phyloP scores from a whole-genome alignment of 106 monocot genomes.

The Posidonia australis region DNA sequence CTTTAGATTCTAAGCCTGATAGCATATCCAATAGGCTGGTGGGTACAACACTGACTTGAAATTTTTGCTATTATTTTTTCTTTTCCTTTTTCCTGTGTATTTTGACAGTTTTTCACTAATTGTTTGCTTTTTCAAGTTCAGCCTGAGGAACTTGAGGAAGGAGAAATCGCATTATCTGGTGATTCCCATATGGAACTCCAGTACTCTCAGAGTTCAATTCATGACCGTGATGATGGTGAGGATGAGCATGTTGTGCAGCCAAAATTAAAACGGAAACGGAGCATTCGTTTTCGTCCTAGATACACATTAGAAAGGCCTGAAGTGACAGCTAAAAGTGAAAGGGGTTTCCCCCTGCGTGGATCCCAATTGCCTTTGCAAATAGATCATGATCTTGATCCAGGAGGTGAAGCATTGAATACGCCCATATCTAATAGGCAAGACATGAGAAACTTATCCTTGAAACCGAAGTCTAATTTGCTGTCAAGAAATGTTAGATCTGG shows the following conservation, averaged over 20 bases:
- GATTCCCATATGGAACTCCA: conserved; percentile 87
- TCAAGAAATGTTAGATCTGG: conserved; percentile 40
- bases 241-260: conserved; percentile 81
- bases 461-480: conserved; percentile 36
- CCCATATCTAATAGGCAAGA: conserved; percentile 26
- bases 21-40: conserved; percentile 38
- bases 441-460: conserved; percentile 17
- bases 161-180: conserved; percentile 84
- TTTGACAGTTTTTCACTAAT: background rate
- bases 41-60: conserved; percentile 1
- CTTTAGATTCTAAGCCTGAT: conserved; percentile 66
- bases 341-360: conserved; percentile 13
- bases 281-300: conserved; percentile 61
- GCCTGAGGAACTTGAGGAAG: conserved; percentile 86
- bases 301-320: conserved; percentile 39
- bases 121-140: conserved; percentile 25
- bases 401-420: conserved; percentile 20
- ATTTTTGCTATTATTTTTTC: background rate
- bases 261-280: conserved; percentile 77
- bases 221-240: conserved; percentile 61
- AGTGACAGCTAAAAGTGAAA: conserved; percentile 35
- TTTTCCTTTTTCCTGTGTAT: background rate
- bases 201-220: conserved; percentile 51
- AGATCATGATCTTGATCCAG: conserved; percentile 28
- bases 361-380: conserved; percentile 19